phyloP scores from a whole-genome alignment of 2,329 filamentous ascomycete genomes.

The Karstenula rhodostoma region DNA sequence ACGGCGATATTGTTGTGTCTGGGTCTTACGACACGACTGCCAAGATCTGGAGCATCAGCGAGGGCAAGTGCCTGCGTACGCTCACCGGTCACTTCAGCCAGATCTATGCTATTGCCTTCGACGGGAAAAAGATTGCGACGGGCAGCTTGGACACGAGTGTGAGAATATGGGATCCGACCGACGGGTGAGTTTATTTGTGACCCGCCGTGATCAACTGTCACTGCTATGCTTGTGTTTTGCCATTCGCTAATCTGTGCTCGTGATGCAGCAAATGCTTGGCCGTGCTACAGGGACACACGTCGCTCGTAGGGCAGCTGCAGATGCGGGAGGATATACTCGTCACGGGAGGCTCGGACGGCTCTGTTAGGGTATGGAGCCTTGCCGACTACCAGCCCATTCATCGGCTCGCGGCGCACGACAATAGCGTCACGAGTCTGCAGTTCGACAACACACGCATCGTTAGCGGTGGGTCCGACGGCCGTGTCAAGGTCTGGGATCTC shows the following conservation, averaged over 20 bases:
- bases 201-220: slow-evolving; percentile 15
- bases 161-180: slow-evolving; percentile 91
- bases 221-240: background rate
- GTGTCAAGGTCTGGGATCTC: slow-evolving; percentile 98
- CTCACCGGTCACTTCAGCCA: slow-evolving; percentile 96
- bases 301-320: slow-evolving; percentile 93
- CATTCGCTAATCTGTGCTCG: slow-evolving; percentile 15
- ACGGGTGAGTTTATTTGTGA: slow-evolving; percentile 69
- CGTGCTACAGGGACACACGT: slow-evolving; percentile 95
- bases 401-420: slow-evolving; percentile 93
- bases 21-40: slow-evolving; percentile 98
- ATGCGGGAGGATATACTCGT: slow-evolving; percentile 95
- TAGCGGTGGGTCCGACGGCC: slow-evolving; percentile 94
- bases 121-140: slow-evolving; percentile 90
- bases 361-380: slow-evolving; percentile 94
- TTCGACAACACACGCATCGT: slow-evolving; percentile 97
- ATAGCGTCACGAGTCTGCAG: slow-evolving; percentile 96
- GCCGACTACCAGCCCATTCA: slow-evolving; percentile 92
- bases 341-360: slow-evolving; percentile 94
- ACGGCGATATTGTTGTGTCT: slow-evolving; percentile 96
- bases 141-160: slow-evolving; percentile 97
- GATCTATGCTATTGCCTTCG: slow-evolving; percentile 98
- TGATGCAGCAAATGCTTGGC: slow-evolving; percentile 73
- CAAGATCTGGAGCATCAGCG: slow-evolving; percentile 96
- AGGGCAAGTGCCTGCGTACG: slow-evolving; percentile 89